Percentiles rank a stretch among this genome's conserved stretches.
These are phyloP conservation scores for Podospora fimiseda DNA, from an alignment of 495 filamentous ascomycete species.

Conservation along the genomic window DNA sequence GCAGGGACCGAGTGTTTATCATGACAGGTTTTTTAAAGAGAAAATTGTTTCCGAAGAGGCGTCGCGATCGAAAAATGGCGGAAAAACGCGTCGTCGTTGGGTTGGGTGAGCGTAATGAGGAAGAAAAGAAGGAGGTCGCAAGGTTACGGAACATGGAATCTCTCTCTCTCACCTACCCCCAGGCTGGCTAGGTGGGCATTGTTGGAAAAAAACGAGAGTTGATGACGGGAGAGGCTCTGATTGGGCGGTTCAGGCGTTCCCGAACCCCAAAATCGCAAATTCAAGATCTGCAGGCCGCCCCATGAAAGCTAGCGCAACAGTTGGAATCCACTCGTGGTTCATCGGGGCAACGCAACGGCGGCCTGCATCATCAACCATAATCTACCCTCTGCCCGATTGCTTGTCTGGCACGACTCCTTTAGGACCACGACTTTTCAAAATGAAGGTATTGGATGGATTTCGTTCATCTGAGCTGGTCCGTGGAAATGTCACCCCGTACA, in stretches of 20 bases:
- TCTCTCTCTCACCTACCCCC: background rate
- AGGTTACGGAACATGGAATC: background rate
- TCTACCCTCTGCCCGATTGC: no score
- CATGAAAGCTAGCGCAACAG: background rate
- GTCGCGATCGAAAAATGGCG: background rate
- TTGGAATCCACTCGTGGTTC: background rate
- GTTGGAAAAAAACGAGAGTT: slow-evolving; percentile 10
- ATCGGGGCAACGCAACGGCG: background rate
- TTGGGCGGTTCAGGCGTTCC: no score
- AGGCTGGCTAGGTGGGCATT: slow-evolving; percentile 11
- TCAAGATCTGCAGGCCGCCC: background rate
- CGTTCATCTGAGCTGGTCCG: no score
- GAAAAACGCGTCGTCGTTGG: background rate
- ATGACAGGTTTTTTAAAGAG: slow-evolving; percentile 7
- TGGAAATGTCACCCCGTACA: no score
- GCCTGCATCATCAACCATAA: no score
- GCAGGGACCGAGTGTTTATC: slow-evolving; percentile 19
- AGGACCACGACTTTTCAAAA: no score
- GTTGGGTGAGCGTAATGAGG: background rate
- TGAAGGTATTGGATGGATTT: no score
- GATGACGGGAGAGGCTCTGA: background rate
- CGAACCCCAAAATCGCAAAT: background rate
- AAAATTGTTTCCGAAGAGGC: background rate
- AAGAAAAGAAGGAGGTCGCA: background rate
- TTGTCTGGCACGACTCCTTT: no score